Conservation (phyloP, 2,329 filamentous ascomycete genomes). For the Colletotrichum scovillei region DNA sequence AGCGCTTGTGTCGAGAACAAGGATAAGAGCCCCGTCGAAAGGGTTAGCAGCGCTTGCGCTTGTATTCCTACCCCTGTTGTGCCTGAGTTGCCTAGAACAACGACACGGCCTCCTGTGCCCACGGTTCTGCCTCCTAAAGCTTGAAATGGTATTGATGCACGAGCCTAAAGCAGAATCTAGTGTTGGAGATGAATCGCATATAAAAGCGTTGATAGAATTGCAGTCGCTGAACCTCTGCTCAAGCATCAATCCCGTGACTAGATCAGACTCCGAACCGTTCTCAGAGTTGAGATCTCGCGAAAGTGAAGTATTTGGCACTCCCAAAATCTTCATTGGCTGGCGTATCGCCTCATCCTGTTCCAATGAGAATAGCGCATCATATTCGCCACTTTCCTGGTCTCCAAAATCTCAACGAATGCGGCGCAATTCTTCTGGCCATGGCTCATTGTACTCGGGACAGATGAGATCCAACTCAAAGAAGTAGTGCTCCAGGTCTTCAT, state of each 20-base stretch:
- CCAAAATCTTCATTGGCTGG: no score
- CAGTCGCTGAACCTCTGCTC: no score
- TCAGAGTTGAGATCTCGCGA: no score
- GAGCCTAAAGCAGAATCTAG: no score
- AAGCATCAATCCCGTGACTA: no score
- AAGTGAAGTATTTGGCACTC: no score
- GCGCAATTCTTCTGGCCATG: not conserved
- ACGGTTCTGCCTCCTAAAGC: conserved; percentile 38
- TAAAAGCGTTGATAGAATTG: no score
- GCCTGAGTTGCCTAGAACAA: conserved; percentile 40
- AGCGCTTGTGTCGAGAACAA: conserved; percentile 32
- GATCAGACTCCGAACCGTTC: no score
- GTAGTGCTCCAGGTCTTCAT: not conserved
- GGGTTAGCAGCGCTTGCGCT: conserved; percentile 39
- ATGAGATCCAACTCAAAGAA: not conserved
- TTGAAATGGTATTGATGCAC: not conserved
- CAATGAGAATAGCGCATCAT: no score
- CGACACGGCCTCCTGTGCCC: conserved; percentile 38
- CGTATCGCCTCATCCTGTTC: no score
- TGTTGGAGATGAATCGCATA: no score
- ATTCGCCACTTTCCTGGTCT: no score
- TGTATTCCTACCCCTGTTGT: conserved; percentile 39
- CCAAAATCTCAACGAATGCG: not conserved
- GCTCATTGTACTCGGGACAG: not conserved
- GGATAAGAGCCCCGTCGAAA: conserved; percentile 26